phyloP scores from a whole-genome alignment of 805 yeast genomes.

The Suhomyces sp. region DNA sequence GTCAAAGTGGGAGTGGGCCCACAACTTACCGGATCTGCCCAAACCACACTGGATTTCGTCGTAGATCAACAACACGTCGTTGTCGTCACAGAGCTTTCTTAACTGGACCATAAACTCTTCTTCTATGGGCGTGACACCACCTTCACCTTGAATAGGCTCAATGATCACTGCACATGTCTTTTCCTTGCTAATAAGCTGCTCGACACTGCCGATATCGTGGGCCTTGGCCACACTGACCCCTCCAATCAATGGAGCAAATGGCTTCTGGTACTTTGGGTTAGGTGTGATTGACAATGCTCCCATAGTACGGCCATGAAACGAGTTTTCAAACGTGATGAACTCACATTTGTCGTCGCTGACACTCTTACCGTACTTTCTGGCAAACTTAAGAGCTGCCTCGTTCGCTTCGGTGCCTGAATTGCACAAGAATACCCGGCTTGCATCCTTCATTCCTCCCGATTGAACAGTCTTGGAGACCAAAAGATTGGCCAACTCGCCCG shows the following conservation, averaged over 20 bases:
- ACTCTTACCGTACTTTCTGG: constrained; percentile 73
- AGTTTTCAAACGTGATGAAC: constrained; percentile 79
- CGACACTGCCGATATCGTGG: constrained; percentile 58
- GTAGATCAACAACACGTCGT: constrained; percentile 75
- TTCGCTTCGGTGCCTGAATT: constrained; percentile 62
- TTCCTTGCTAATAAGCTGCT: constrained; percentile 48
- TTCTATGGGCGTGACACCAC: constrained; percentile 77
- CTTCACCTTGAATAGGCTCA: constrained; percentile 98
- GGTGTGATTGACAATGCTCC: constrained; percentile 93
- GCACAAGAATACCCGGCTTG: constrained; percentile 66
- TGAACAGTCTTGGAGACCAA: constrained; percentile 65
- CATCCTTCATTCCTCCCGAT: constrained; percentile 78
- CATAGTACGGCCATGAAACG: constrained; percentile 94
- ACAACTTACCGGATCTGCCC: constrained; percentile 85
- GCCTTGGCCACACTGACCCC: constrained; percentile 72
- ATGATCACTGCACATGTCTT: constrained; percentile 88
- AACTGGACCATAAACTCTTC: constrained; percentile 62
- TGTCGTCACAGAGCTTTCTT: constrained; percentile 61
- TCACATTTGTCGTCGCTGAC: constrained; percentile 59
- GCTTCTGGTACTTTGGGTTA: constrained; percentile 87
- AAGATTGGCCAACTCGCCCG: constrained; percentile 72
- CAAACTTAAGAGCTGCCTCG: constrained; percentile 60
- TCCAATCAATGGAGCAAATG: constrained; percentile 89
- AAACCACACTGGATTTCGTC: constrained; percentile 98
- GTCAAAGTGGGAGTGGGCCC: constrained; percentile 86